Evolutionary conservation across 2,329 filamentous ascomycete genomes (phyloP).

Genomic region (Botrytis elliptica): DNA sequence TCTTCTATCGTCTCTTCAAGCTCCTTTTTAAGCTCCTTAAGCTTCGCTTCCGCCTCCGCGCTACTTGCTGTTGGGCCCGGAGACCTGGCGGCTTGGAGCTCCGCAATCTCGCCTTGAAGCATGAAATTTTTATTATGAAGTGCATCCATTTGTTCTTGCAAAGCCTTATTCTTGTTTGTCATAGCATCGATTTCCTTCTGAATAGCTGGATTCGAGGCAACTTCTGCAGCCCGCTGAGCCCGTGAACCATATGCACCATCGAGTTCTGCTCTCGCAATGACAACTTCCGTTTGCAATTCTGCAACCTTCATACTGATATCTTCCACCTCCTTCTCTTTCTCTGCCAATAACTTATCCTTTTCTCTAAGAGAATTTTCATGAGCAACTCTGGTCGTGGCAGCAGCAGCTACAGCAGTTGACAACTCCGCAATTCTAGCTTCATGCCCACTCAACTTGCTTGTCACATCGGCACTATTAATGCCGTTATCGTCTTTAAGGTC

Average conservation of each 20-base stretch:
- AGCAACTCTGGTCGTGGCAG: conserved; percentile 28
- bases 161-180: conserved; percentile 44
- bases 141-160: conserved; percentile 35
- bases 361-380: conserved; percentile 28
- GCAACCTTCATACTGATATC: conserved; percentile 63
- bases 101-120: conserved; percentile 21
- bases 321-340: conserved; percentile 50
- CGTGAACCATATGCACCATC: conserved; percentile 89
- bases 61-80: conserved; percentile 7
- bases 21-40: conserved; percentile 60
- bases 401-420: conserved; percentile 32
- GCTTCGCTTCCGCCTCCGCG: conserved; percentile 37
- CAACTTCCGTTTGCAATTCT: conserved; percentile 72
- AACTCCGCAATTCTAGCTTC: conserved; percentile 35
- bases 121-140: conserved; percentile 25
- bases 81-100: conserved; percentile 10
- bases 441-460: conserved; percentile 33
- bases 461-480: conserved; percentile 34
- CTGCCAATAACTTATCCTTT: conserved; percentile 35
- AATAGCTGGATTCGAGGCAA: conserved; percentile 55
- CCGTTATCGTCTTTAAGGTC: conserved; percentile 35
- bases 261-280: conserved; percentile 86
- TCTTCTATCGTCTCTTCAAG: conserved; percentile 66
- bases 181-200: conserved; percentile 60
- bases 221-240: conserved; percentile 66